Evolutionary conservation across 306 rosid genomes (phyloP), one percentile per base, ranked within the genome.

Genomic region (Dalbergia cultrata): DNA sequence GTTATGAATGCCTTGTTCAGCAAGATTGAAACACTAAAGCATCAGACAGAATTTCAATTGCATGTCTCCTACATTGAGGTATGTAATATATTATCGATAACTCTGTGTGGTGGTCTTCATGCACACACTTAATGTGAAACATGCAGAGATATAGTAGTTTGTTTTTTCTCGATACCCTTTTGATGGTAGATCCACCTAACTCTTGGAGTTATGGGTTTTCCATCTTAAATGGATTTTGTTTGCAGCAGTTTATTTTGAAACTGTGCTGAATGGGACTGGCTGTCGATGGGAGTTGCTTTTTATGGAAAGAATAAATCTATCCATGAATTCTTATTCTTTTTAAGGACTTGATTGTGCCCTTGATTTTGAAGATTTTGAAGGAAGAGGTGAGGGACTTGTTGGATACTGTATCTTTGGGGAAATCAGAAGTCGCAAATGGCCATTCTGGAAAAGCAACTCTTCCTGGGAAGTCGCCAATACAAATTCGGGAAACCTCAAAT

Each of bases 21-120:
- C 80, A 90, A 84, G 90, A 85, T 92, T 75, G 92, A 90, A 79
- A 75, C 80, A 65, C 88, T 83, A 81, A 90, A 89, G 86, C 86
- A 86, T 86, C 93, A 89, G 81, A 82, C 92, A 33, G 90, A 92
- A 78, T 89, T 90, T 87, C 97, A 92, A 74, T 76, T 92, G 84
- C 97, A 87, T 33, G 95, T 92, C 72, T 92, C 97, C 79, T 92
- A 87, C 85, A 89, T 90, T 19, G 97, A 92, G 97, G 97, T 92
- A 86, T n/a, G n/a, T n/a, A n/a, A n/a, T n/a, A n/a, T 41, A 47
- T 44, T 41, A 47, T 37, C 70, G 57, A 33, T 47, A 35, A 49
- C 26, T 65, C 41, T 35, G 31, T 67, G 9, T 45, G 45, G 37
- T 58, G 11, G 44, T 57, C 31, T 82, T 57, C 49, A 17, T 80